Conservation (phyloP, 352 stramenopile species). For the Globisporangium rhizosaccharum region DNA sequence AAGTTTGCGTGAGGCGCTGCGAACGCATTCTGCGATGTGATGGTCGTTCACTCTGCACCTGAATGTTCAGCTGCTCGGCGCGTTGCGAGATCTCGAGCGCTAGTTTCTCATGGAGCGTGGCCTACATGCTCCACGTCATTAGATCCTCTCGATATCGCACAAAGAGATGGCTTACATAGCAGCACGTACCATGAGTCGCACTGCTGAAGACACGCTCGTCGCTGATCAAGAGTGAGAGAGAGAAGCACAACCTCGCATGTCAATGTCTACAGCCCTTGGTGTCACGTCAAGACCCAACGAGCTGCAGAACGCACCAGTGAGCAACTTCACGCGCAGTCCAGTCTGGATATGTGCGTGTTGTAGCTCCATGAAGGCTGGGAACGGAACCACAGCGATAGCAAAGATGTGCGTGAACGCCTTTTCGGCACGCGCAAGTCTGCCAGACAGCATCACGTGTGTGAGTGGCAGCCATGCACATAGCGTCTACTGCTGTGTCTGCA, state of each 20-base stretch:
- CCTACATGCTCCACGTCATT: slow-evolving; percentile 17
- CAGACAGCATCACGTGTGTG: neutral
- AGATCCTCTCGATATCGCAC: neutral
- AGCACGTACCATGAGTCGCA: slow-evolving; percentile 44
- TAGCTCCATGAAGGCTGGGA: slow-evolving; percentile 36
- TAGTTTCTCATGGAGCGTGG: slow-evolving; percentile 54
- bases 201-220: slow-evolving; percentile 19
- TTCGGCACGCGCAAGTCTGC: slow-evolving; percentile 43
- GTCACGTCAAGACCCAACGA: neutral
- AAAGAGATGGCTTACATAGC: neutral
- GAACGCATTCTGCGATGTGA: neutral
- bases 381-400: slow-evolving; percentile 39
- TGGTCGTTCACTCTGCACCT: slow-evolving; percentile 15
- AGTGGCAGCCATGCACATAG: neutral
- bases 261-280: no score
- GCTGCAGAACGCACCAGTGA: slow-evolving; percentile 24
- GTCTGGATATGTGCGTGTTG: slow-evolving; percentile 38
- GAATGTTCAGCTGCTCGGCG: slow-evolving; percentile 32
- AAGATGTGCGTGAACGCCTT: slow-evolving; percentile 60
- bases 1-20: neutral
- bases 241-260: neutral
- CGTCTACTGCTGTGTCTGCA: neutral
- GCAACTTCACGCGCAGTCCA: slow-evolving; percentile 36
- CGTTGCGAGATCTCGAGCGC: slow-evolving; percentile 36
- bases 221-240: neutral